A percentile compares a stretch with the other conserved stretches of the same genome.
phyloP scores from a whole-genome alignment of 2,329 filamentous ascomycete species.

The Verticillium klebahnii region DNA sequence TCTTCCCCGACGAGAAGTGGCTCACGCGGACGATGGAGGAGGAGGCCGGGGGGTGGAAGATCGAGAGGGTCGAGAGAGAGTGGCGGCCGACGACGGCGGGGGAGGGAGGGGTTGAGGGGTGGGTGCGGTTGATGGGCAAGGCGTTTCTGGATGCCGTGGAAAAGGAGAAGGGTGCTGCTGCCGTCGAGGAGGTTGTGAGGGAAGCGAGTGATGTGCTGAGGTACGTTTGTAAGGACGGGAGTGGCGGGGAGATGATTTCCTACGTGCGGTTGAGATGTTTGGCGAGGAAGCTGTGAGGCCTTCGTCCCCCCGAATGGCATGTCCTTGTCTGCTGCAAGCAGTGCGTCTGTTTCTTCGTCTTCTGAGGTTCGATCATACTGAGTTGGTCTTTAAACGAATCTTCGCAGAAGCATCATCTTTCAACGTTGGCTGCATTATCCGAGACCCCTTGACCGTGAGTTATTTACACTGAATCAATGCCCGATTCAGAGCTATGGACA shows the following conservation, averaged over 20 bases:
- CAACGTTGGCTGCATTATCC: too few relatives aligned
- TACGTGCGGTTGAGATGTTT: conserved; percentile 52
- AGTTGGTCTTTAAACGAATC: too few relatives aligned
- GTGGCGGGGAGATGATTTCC: conserved; percentile 50
- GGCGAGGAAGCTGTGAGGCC: conserved; percentile 29
- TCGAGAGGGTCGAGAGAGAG: conserved; percentile 55
- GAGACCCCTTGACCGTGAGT: too few relatives aligned
- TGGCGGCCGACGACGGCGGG: conserved; percentile 60
- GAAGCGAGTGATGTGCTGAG: conserved; percentile 52
- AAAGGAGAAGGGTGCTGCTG: conserved; percentile 33
- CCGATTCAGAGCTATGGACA: too few relatives aligned
- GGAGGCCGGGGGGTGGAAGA: conserved; percentile 39
- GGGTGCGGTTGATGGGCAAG: conserved; percentile 61
- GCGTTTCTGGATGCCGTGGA: conserved; percentile 50
- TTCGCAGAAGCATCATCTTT: too few relatives aligned
- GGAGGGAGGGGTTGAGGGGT: conserved; percentile 57
- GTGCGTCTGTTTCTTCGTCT: too few relatives aligned
- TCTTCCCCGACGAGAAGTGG: conserved; percentile 64
- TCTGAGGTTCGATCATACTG: too few relatives aligned
- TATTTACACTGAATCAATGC: too few relatives aligned
- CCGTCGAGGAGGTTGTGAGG: conserved; percentile 40
- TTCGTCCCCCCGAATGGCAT: neutral
- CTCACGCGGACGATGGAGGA: conserved; percentile 37
- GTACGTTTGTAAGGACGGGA: conserved; percentile 48
- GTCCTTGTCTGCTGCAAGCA: too few relatives aligned